phyloP scores from a whole-genome alignment of 805 yeast species.

The Wickerhamiella galacta region DNA sequence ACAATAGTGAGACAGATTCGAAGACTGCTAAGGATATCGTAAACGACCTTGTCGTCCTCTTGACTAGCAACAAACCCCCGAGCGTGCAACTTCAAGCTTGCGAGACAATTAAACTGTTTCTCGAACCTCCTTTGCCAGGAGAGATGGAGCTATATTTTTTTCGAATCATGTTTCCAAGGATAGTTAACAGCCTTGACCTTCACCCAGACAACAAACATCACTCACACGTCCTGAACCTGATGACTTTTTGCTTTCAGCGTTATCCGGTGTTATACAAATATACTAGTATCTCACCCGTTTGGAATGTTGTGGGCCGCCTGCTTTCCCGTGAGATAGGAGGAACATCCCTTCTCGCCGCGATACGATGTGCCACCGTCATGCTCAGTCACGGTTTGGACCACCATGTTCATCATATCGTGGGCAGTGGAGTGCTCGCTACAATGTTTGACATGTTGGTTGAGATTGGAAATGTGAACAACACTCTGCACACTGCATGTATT shows the following conservation, averaged over 20 bases:
- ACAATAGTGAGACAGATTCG: no score
- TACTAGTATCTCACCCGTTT: constrained; percentile 44
- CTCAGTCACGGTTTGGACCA: constrained; percentile 42
- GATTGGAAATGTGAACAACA: constrained; percentile 36
- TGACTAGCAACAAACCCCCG: constrained; percentile 45
- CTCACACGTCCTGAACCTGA: constrained; percentile 51
- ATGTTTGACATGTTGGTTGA: constrained; percentile 34
- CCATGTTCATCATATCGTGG: no score
- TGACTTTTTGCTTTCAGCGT: constrained; percentile 47
- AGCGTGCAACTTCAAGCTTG: constrained; percentile 69
- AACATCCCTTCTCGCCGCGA: constrained; percentile 42
- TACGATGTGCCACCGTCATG: constrained; percentile 53
- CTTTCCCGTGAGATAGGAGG: constrained; percentile 20
- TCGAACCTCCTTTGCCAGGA: constrained; percentile 34
- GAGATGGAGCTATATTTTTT: constrained; percentile 30
- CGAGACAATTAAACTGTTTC: constrained; percentile 61
- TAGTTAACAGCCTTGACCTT: constrained; percentile 34
- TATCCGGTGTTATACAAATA: constrained; percentile 45
- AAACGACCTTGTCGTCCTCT: constrained; percentile 33
- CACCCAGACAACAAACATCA: constrained; percentile 10
- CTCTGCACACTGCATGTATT: constrained; percentile 59
- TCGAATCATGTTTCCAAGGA: constrained; percentile 40
- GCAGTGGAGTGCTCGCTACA: constrained; percentile 33
- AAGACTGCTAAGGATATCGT: constrained; percentile 6
- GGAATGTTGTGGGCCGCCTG: constrained; percentile 38